Conservation (phyloP, 495 filamentous ascomycete species). For the Penicillium pancosmium region DNA sequence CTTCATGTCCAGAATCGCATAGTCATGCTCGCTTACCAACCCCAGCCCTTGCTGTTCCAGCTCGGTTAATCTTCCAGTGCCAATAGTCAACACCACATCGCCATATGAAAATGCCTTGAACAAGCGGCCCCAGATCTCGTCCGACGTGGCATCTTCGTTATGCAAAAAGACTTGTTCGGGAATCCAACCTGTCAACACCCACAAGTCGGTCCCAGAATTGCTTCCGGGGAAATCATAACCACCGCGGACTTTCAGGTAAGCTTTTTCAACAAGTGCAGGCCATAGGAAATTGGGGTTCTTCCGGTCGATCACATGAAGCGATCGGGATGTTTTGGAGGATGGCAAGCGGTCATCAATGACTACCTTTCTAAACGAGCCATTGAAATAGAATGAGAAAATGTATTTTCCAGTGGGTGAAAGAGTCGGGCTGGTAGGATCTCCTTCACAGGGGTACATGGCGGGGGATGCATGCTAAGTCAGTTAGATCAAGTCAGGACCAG, state of each 20-base stretch:
- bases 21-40: conserved; percentile 87
- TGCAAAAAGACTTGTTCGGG: conserved; percentile 94
- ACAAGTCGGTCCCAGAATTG: conserved; percentile 92
- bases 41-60: conserved; percentile 79
- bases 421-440: conserved; percentile 51
- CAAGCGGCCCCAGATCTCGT: conserved; percentile 77
- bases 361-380: conserved; percentile 86
- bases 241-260: conserved; percentile 93
- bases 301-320: conserved; percentile 86
- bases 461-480: conserved; percentile 63
- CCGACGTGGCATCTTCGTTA: conserved; percentile 72
- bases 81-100: conserved; percentile 86
- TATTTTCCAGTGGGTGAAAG: conserved; percentile 84
- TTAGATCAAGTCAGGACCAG: conserved; percentile 18
- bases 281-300: conserved; percentile 76
- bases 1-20: conserved; percentile 83
- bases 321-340: conserved; percentile 67
- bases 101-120: conserved; percentile 72
- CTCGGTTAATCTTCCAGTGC: conserved; percentile 76
- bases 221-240: conserved; percentile 99
- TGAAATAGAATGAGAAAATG: conserved; percentile 89
- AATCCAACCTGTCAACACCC: conserved; percentile 92
- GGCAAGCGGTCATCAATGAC: conserved; percentile 92
- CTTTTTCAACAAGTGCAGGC: conserved; percentile 96
- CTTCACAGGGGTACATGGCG: conserved; percentile 74